Evolutionary conservation across 1,284 basidiomycete species (phyloP), one percentile per base, ranked within the genome.

Genomic region (Irpex sp.): DNA sequence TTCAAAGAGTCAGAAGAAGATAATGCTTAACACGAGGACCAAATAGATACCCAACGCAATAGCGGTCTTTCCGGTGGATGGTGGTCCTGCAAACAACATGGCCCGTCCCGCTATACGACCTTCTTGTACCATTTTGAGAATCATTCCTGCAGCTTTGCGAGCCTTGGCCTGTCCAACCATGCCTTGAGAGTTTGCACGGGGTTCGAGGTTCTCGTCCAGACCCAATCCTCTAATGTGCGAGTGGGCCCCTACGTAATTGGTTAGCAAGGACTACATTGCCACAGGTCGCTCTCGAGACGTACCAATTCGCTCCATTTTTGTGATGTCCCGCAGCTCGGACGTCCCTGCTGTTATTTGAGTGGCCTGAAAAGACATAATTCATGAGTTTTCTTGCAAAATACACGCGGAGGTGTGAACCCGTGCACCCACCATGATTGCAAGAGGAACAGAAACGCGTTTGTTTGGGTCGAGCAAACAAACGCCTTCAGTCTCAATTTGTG

Each of bases 121-220:
- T 71, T 97, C 93, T 76, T 97, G 94, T 1, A 99, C 96, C 96
- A 99, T 97, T 78, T 93, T 96, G 71, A 98, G 85, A 68, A 98
- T 96, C 82, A 98, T 92, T 4, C 96, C 97, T 0, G 97, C 97
- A 1, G 97, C 97, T 76, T 97, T 97, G 44, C 97, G 86, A 17
- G 97, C 97, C 73, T 95, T 94, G 15, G 83, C 92, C 75, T 99
- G 97, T 0, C 97, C 97, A 36, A 99, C 95, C 91, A 99, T 97
- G 4, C 97, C 97, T 76, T 98, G 94, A 0, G 93, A 88, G 72
- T 89, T 92, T 38, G 84, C 85, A 19, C 94, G 86, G 8, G 97
- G 95, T 77, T 98, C 95, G 65, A 98, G 85, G 67, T 88, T 79
- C 69, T 94, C 93, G 73, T 98, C 96, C 60, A 99, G 87, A 2